phyloP scores from a whole-genome alignment of 1,284 basidiomycete genomes.

The Taiwanofungus camphoratus region DNA sequence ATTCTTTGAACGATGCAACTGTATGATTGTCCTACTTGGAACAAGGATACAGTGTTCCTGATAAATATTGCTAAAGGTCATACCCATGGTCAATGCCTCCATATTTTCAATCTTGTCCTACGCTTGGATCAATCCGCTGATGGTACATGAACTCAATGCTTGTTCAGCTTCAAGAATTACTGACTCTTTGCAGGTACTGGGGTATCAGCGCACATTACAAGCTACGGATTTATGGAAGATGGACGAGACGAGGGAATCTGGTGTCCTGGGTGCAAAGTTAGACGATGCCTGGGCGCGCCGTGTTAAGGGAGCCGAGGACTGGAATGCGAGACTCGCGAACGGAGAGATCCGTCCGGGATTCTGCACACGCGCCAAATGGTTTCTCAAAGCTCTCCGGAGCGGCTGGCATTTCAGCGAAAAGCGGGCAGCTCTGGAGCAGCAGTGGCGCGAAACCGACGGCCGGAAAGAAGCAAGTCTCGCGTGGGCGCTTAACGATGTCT shows the following conservation, averaged over 20 bases:
- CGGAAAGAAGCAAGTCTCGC: slow-evolving; percentile 48
- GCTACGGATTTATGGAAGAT: slow-evolving; percentile 73
- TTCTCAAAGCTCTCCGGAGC: slow-evolving; percentile 28
- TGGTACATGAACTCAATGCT: slow-evolving; percentile 34
- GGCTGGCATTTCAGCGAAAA: slow-evolving; percentile 25
- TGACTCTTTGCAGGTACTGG: slow-evolving; percentile 35
- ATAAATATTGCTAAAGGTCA: slow-evolving; percentile 31
- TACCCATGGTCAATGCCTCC: slow-evolving; percentile 53
- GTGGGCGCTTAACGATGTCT: slow-evolving; percentile 68
- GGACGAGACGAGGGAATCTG: slow-evolving; percentile 47
- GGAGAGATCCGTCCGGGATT: slow-evolving; percentile 41
- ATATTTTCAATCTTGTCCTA: slow-evolving; percentile 57
- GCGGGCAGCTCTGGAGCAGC: slow-evolving; percentile 33
- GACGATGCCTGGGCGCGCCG: slow-evolving; percentile 46
- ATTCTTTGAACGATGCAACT: slow-evolving; percentile 51
- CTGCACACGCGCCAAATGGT: slow-evolving; percentile 40
- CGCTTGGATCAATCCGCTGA: slow-evolving; percentile 64
- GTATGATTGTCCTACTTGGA: slow-evolving; percentile 22
- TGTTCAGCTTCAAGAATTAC: not conserved
- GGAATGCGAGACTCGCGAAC: slow-evolving; percentile 45
- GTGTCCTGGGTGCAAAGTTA: slow-evolving; percentile 42
- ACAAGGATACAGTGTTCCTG: not conserved
- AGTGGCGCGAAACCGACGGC: slow-evolving; percentile 48
- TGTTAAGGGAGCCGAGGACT: slow-evolving; percentile 41
- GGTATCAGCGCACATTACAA: slow-evolving; percentile 67